Evolutionary conservation across 306 rosid genomes (phyloP).

Genomic region (Castanea crenata): DNA sequence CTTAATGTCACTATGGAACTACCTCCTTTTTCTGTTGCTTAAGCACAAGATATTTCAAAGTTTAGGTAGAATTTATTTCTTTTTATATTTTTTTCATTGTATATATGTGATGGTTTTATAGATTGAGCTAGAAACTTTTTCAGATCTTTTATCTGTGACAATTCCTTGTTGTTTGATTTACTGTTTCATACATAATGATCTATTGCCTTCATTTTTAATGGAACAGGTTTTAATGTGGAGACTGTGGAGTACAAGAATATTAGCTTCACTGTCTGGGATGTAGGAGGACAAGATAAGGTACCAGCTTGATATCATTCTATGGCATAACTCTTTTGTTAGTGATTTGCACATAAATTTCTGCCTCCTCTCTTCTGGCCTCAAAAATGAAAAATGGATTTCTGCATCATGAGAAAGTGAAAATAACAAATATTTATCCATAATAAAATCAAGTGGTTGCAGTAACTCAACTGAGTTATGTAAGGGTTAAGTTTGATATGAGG

Average conservation of each 20-base stretch:
- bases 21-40: neutral
- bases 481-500: too few relatives aligned
- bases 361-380: neutral
- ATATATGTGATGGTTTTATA: neutral
- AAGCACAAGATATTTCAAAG: neutral
- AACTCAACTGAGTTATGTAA: too few relatives aligned
- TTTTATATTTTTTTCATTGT: neutral
- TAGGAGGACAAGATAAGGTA: constrained; percentile 61
- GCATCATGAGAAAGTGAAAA: neutral
- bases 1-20: neutral
- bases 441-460: too few relatives aligned
- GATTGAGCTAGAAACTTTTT: neutral
- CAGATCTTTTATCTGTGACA: too few relatives aligned
- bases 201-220: constrained; percentile 14
- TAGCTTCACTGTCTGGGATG: constrained; percentile 48
- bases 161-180: neutral
- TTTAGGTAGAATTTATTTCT: neutral
- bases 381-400: neutral
- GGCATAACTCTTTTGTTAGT: too few relatives aligned
- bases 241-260: constrained; percentile 40
- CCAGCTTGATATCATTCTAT: neutral
- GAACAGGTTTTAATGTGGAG: constrained; percentile 54
- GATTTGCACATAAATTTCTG: too few relatives aligned
- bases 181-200: neutral
- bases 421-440: too few relatives aligned